Percentiles rank a stretch among this genome's conserved stretches.
phyloP scores from a whole-genome alignment of 2,329 filamentous ascomycete species.

The Fusarium paranaense region DNA sequence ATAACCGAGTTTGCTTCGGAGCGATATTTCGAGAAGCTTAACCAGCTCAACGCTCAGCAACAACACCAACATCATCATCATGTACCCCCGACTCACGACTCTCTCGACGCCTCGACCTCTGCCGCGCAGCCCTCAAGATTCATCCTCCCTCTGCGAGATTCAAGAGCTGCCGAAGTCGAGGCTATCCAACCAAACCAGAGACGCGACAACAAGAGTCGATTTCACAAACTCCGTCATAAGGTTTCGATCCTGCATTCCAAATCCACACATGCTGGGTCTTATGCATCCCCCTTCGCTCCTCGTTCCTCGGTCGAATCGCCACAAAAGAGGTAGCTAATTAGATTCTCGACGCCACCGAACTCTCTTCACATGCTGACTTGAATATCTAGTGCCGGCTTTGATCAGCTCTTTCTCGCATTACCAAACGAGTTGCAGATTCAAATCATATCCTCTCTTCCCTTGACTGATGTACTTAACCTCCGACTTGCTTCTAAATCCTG shows the following conservation, averaged over 20 bases:
- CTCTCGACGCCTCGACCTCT: conserved; percentile 40
- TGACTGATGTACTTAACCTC: conserved; percentile 70
- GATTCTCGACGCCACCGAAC: not conserved
- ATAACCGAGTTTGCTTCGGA: conserved; percentile 75
- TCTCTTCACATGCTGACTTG: conserved; percentile 2
- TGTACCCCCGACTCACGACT: conserved; percentile 27
- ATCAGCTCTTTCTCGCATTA: conserved; percentile 67
- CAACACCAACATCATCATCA: conserved; percentile 50
- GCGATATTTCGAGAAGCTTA: conserved; percentile 72
- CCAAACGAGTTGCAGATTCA: conserved; percentile 73
- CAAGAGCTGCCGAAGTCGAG: conserved; percentile 49
- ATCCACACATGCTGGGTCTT: conserved; percentile 38
- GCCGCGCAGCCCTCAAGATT: conserved; percentile 55
- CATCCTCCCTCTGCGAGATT: conserved; percentile 62
- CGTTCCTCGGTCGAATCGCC: conserved; percentile 44
- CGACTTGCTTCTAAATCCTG: conserved; percentile 69
- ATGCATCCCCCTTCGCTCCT: conserved; percentile 14
- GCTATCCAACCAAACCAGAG: conserved; percentile 49
- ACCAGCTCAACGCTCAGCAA: conserved; percentile 63
- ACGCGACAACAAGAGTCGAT: conserved; percentile 57
- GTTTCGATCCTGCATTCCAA: conserved; percentile 52
- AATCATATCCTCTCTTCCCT: conserved; percentile 69
- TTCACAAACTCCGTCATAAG: conserved; percentile 56
- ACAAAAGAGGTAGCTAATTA: conserved; percentile 49
- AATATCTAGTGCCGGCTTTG: conserved; percentile 53